Evolutionary conservation across 306 rosid species (phyloP), one percentile per base, ranked within the genome.

Genomic region (Bauhinia variegata): DNA sequence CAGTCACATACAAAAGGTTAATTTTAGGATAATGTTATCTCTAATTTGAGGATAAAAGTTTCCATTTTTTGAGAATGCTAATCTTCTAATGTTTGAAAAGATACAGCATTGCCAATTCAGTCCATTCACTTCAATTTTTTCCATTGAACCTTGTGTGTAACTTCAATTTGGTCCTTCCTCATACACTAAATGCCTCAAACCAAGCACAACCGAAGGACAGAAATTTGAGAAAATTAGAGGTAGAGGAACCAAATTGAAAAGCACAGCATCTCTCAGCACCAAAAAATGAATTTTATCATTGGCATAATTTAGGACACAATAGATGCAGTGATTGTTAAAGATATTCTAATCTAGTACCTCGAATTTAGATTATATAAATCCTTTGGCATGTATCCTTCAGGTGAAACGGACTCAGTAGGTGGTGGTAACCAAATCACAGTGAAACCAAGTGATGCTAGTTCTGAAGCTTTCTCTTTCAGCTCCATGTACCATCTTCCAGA

Each of bases 381-480:
- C 72, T 38, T 88, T 13, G 97, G 97, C 96, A 91, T 83, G 87
- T 91, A 91, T 31, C 97, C 97, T 79, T 91, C 88, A 48, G 89
- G 89, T 61, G 97, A 86, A 68, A 91, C 88, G 60, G 97, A 91
- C 23, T 88, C 96, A 14, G 97, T 91, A 17, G 96, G 96, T 32
- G 97, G 97, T 54, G 97, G 97, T 50, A 91, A 73, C 97, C 97
- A 91, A 46, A 91, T 55, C 69, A 88, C 81, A 49, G 95, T 79
- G 69, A 85, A 85, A 80, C 97, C 97, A 67, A 88, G 79, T 50
- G 86, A 71, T 63, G 91, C 81, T 62, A 91, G 77, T 44, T 78
- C 85, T 39, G 84, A 74, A 71, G 88, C 95, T 74, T 80, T 83
- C 54, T 79, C 77, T 76, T 83, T 76, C 76, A 91, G 86, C 71